Base-by-base conservation (phyloP, 768 basidiomycete species). In the Phaeolepiota aurea region DNA sequence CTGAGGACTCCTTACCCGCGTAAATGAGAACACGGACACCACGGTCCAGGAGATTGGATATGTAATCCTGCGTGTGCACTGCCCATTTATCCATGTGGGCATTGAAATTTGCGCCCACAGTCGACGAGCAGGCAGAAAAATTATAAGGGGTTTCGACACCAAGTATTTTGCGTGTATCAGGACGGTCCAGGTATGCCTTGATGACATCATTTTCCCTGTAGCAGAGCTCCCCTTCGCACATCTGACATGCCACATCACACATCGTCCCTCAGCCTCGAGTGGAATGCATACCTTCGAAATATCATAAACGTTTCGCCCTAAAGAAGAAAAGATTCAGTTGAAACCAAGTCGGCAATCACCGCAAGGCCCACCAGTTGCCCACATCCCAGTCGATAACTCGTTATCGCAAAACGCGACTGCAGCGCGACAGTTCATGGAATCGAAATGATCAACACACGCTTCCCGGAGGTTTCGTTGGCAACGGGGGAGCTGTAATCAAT, bases 11-110 rank as follows among this genome's bases (percentile, higher is more conserved):
- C 18, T 5, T 22, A 38, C 83, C 83, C 1, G 79, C 79, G 47
- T 87, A 87, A 35, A 83, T 78, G 31, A 90, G 68, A 23, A 87
- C 63, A 3, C 79, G 74, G 14, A 92, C 60, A 1, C 81, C 82
- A n/a, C 85, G 73, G 44, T 90, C 86, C 5, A 90, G 72, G 28
- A 90, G 72, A 4, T 65, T 70, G 0, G 77, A 66, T 44, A 86
- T 76, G 53, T 86, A 81, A 63, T 77, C 60, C 57, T 80, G 70
- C 32, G 82, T 69, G 45, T 74, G 68, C 11, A 65, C 61, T 10
- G 57, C 62, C 64, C 67, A 77, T 53, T 76, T 80, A 57, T 87
- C 85, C 50, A 80, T 61, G 43, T 76, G 74, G 11, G 62, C 58
- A 32, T 57, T 55, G 62, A 88, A 89, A 22, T 55, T 59, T 20